Evolutionary conservation across 2,329 filamentous ascomycete species (phyloP), one percentile per base, ranked within the genome.

Genomic region (Neodidymelliopsis sp.): DNA sequence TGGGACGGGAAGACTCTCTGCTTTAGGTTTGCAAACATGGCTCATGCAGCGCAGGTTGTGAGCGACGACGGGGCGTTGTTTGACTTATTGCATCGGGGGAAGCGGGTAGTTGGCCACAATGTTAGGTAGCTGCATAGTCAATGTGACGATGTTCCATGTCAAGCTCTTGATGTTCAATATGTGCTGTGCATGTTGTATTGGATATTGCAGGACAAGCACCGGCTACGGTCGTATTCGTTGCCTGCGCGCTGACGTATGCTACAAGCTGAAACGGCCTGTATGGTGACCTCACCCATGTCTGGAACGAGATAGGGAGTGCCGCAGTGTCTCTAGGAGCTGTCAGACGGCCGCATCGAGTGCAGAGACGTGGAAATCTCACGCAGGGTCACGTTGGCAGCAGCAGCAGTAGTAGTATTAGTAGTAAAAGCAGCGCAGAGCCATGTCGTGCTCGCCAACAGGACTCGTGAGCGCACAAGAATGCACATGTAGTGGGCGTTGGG

Each of bases 21-120:
- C 37, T 52, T 38, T 42, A 24, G 40, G 49, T 39, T 23, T 28
- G 47, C 40, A 31, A 40, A 25, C 29, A 28, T 40, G 47, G 47
- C 36, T 50, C 47, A 35, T 45, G 35, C 31, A 50, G 35, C 47
- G 33, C 23, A 30, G 29, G 40, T 45, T 28, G 38, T 35, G 48
- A 44, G 39, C 36, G 51, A 53, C 45, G 54, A 51, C 47, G 49
- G 43, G 60, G 60, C 60, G 65, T 64, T 65, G 54, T 37, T 57
- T 60, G 53, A 59, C 49, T 38, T 59, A 59, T 60, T 67, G 66
- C 65, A 67, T 69, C 65, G 65, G 62, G 58, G 57, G 36, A 55
- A 59, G 60, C 47, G 49, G 30, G 37, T 27, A 50, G 35, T 45
- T 45, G 47, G 36, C 31, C 47, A 50, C 40, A 36, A 41, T 36